phyloP scores from a whole-genome alignment of 2,329 filamentous ascomycete species.

The Botryotinia globosa region DNA sequence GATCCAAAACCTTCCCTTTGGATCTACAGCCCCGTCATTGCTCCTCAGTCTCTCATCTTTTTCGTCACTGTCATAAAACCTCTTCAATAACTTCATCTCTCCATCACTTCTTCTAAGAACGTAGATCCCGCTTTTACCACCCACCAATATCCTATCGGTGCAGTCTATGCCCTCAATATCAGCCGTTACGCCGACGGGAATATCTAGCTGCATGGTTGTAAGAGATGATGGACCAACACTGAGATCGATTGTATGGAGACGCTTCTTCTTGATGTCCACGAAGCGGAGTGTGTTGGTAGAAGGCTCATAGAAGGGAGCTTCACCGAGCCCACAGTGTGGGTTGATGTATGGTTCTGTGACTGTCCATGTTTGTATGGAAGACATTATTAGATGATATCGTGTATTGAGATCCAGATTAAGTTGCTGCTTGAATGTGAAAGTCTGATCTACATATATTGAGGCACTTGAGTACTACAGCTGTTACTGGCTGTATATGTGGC shows the following conservation, averaged over 20 bases:
- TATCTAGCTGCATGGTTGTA: constrained; percentile 48
- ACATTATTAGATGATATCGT: not conserved
- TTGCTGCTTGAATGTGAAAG: not conserved
- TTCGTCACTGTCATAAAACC: constrained; percentile 43
- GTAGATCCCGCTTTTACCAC: constrained; percentile 79
- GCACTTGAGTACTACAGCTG: not conserved
- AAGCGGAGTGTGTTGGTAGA: constrained; percentile 66
- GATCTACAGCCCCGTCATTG: constrained; percentile 83
- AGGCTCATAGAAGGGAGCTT: constrained; percentile 72
- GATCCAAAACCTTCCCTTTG: constrained; percentile 78
- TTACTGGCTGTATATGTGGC: not conserved
- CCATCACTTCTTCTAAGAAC: constrained; percentile 64
- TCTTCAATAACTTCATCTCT: constrained; percentile 52
- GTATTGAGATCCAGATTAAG: not conserved
- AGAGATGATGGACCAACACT: constrained; percentile 47
- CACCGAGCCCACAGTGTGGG: constrained; percentile 64
- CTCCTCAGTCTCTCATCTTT: constrained; percentile 52
- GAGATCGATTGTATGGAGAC: constrained; percentile 69
- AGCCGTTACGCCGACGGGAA: constrained; percentile 65
- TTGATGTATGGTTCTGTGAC: constrained; percentile 53
- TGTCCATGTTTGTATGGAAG: constrained; percentile 44
- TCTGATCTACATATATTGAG: not conserved
- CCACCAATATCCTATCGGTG: constrained; percentile 67
- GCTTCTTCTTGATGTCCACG: constrained; percentile 77
- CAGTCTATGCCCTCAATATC: constrained; percentile 68